These are phyloP conservation scores for Clavaria fumosa DNA, from an alignment of 768 basidiomycete genomes.

Conservation along the genomic window DNA sequence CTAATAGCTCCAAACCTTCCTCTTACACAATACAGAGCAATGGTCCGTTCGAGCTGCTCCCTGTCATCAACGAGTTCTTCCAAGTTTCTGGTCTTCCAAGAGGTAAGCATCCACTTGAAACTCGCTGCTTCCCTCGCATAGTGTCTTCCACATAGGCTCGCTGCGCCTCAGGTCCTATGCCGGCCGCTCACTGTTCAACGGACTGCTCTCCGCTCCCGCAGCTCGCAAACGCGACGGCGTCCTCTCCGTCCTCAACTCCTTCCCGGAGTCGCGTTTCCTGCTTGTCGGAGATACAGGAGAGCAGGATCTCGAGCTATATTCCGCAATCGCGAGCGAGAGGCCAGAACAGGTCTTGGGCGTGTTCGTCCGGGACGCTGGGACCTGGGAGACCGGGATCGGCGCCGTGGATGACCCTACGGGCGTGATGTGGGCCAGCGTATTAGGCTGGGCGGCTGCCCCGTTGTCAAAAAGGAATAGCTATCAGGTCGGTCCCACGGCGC, in stretches of 20 bases:
- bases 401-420: constrained; percentile 56
- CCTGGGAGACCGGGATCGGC: constrained; percentile 33
- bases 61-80: constrained; percentile 66
- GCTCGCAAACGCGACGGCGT: constrained; percentile 71
- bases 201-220: constrained; percentile 69
- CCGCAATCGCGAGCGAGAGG: constrained; percentile 52
- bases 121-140: background rate
- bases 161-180: constrained; percentile 76
- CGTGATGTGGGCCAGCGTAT: constrained; percentile 13
- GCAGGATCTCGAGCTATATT: constrained; percentile 88
- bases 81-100: constrained; percentile 49
- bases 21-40: constrained; percentile 46
- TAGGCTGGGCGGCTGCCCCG: too few relatives aligned
- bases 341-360: constrained; percentile 60
- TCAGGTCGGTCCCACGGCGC: constrained; percentile 8
- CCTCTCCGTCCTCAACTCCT: constrained; percentile 59
- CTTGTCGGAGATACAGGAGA: constrained; percentile 89
- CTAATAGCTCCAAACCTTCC: background rate
- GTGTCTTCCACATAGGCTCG: constrained; percentile 33
- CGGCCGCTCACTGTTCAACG: constrained; percentile 68
- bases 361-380: constrained; percentile 72
- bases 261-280: constrained; percentile 62
- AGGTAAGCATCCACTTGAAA: constrained; percentile 24
- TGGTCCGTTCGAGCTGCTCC: constrained; percentile 72
- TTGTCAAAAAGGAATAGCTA: constrained; percentile 15